Evolutionary conservation across 208 protist genomes (phyloP).

Genomic region (Balamuthia mandrillaris): DNA sequence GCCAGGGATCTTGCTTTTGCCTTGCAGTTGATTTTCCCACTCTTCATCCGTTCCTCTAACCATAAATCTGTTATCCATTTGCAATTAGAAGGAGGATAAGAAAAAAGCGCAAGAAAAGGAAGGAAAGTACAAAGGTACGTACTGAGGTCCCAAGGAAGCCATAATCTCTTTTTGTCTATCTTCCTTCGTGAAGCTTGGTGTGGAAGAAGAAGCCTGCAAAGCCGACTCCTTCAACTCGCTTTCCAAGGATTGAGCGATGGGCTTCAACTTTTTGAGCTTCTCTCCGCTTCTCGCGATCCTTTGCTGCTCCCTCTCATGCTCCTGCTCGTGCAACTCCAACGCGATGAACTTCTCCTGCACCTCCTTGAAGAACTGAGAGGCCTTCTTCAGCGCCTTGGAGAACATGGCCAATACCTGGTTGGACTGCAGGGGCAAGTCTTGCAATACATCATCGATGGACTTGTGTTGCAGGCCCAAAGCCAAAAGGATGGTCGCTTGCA

Average conservation of each 20-base stretch:
- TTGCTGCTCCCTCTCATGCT: slow-evolving; percentile 11
- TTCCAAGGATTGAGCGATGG: background rate
- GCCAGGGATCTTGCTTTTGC: background rate
- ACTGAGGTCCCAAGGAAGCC: slow-evolving; percentile 11
- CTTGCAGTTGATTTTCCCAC: background rate
- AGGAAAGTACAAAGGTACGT: background rate
- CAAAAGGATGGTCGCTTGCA: slow-evolving; percentile 89
- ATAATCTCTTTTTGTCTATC: background rate
- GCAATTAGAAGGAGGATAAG: background rate
- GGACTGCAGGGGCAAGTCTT: slow-evolving; percentile 41
- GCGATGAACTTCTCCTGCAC: background rate
- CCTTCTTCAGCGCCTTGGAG: slow-evolving; percentile 56
- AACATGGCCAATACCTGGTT: slow-evolving; percentile 65
- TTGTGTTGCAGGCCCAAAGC: slow-evolving; percentile 85
- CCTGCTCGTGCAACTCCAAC: background rate
- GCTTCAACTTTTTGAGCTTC: background rate
- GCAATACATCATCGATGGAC: slow-evolving; percentile 59
- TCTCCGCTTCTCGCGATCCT: background rate
- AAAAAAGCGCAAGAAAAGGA: background rate
- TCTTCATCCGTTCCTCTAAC: slow-evolving; percentile 39
- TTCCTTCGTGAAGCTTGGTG: too few relatives aligned
- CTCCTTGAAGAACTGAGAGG: background rate
- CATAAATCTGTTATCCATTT: background rate
- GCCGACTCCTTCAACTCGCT: slow-evolving; percentile 5
- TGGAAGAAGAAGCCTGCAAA: background rate